A percentile compares a stretch with the other conserved stretches of the same genome.
Conservation (phyloP, 2,329 filamentous ascomycete species). For the Phialemoniopsis sp. region DNA sequence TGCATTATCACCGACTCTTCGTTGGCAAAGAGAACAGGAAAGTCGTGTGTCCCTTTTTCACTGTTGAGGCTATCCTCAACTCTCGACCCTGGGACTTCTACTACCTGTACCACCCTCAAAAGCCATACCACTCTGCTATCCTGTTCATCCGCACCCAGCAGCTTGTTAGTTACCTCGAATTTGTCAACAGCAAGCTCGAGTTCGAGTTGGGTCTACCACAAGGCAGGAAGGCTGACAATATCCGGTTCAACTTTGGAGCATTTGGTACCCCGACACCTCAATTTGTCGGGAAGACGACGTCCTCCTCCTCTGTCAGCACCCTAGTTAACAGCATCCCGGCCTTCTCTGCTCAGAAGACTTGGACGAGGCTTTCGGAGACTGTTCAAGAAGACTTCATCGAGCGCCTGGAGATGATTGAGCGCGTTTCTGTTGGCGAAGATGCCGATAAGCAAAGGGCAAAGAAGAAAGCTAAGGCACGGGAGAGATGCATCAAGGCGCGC, state of each 20-base stretch:
- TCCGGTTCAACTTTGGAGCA: constrained; percentile 58
- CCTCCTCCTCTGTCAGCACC: constrained; percentile 25
- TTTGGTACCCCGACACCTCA: constrained; percentile 60
- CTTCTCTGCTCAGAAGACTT: constrained; percentile 27
- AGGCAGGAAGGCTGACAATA: constrained; percentile 44
- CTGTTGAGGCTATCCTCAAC: constrained; percentile 50
- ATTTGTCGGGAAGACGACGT: constrained; percentile 58
- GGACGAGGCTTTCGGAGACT: constrained; percentile 25
- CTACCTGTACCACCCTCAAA: constrained; percentile 54
- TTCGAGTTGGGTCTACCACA: constrained; percentile 54
- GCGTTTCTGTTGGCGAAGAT: too few relatives aligned
- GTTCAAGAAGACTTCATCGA: constrained; percentile 44
- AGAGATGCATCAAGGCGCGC: constrained; percentile 43
- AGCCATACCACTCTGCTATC: constrained; percentile 45
- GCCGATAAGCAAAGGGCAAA: constrained; percentile 17
- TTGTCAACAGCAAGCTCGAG: constrained; percentile 57
- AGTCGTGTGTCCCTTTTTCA: constrained; percentile 49
- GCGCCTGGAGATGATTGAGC: constrained; percentile 42
- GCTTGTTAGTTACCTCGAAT: constrained; percentile 57
- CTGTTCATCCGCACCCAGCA: constrained; percentile 66
- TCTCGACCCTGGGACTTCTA: constrained; percentile 70
- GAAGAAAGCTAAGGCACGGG: constrained; percentile 36
- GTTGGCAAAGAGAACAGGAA: constrained; percentile 48
- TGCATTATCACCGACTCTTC: constrained; percentile 55
- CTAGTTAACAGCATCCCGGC: constrained; percentile 27